Percentiles rank a stretch among this genome's conserved stretches.
These are phyloP conservation scores for Pseudogymnoascus sp. DNA, from an alignment of 2,329 filamentous ascomycete species.

Conservation along the genomic window DNA sequence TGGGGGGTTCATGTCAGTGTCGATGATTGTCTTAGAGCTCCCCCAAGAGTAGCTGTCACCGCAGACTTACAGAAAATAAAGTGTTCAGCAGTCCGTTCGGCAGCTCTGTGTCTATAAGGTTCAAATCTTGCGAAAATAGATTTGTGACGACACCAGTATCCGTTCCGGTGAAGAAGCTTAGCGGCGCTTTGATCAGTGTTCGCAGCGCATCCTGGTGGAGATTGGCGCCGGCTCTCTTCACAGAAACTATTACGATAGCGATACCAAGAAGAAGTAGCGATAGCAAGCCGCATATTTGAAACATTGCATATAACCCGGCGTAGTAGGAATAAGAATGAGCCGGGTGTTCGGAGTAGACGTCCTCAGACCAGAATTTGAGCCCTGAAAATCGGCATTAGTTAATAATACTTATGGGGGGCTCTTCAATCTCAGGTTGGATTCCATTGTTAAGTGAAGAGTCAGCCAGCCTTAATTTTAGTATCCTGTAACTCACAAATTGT, in stretches of 20 bases:
- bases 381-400: constrained; percentile 11
- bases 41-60: neutral
- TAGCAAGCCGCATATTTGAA: constrained; percentile 22
- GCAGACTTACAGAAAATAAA: constrained; percentile 9
- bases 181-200: constrained; percentile 25
- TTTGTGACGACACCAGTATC: constrained; percentile 39
- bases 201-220: constrained; percentile 20
- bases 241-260: constrained; percentile 17
- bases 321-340: constrained; percentile 21
- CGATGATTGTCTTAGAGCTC: neutral
- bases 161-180: constrained; percentile 35
- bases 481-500: constrained; percentile 19
- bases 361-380: constrained; percentile 23
- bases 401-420: neutral
- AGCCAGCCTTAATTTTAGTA: neutral
- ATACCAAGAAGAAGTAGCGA: constrained; percentile 18
- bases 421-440: neutral
- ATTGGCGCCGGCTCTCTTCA: constrained; percentile 19
- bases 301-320: constrained; percentile 22
- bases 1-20: neutral
- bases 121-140: constrained; percentile 37
- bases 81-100: constrained; percentile 13
- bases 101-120: constrained; percentile 17
- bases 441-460: neutral
- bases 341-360: constrained; percentile 15